phyloP scores from a whole-genome alignment of 345 rosid species.

The Raphanus raphanistrum region DNA sequence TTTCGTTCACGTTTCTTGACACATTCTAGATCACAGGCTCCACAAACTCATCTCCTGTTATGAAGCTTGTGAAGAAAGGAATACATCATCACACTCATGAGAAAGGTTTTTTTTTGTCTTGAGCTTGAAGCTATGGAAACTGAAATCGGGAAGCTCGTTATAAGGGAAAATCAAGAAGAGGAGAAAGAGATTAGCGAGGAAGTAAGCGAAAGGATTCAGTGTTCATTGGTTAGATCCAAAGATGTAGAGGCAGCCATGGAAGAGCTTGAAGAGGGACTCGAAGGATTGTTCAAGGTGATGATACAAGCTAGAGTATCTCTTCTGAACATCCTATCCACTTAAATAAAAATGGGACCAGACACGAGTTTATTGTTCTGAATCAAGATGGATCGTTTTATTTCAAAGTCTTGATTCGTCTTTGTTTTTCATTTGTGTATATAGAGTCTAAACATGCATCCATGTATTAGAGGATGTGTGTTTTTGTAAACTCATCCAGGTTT shows the following conservation, averaged over 20 bases:
- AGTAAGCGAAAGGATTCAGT: slow-evolving; percentile 37
- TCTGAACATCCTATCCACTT: slow-evolving; percentile 55
- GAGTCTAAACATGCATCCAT: slow-evolving; percentile 28
- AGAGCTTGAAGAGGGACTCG: slow-evolving; percentile 59
- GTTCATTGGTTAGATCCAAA: slow-evolving; percentile 44
- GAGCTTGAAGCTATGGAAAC: slow-evolving; percentile 55
- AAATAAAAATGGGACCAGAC: background rate
- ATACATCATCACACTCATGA: slow-evolving; percentile 33
- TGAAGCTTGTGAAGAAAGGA: slow-evolving; percentile 47
- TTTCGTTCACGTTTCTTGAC: slow-evolving; percentile 56
- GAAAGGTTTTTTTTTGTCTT: slow-evolving; percentile 26
- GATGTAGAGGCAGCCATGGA: slow-evolving; percentile 46
- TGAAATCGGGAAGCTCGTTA: slow-evolving; percentile 40
- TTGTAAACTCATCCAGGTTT: slow-evolving; percentile 25
- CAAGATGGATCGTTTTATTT: background rate
- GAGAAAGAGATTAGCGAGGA: slow-evolving; percentile 21
- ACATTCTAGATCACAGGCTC: slow-evolving; percentile 63
- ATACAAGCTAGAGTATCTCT: slow-evolving; percentile 62
- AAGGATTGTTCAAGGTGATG: slow-evolving; percentile 56
- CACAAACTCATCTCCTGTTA: slow-evolving; percentile 43
- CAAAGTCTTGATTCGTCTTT: background rate
- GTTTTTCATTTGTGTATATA: background rate
- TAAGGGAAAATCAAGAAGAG: slow-evolving; percentile 31
- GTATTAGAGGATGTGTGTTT: slow-evolving; percentile 43
- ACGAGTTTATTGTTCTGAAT: slow-evolving; percentile 5